Conservation (phyloP, 2,329 filamentous ascomycete species). For the Pseudogymnoascus sp. region DNA sequence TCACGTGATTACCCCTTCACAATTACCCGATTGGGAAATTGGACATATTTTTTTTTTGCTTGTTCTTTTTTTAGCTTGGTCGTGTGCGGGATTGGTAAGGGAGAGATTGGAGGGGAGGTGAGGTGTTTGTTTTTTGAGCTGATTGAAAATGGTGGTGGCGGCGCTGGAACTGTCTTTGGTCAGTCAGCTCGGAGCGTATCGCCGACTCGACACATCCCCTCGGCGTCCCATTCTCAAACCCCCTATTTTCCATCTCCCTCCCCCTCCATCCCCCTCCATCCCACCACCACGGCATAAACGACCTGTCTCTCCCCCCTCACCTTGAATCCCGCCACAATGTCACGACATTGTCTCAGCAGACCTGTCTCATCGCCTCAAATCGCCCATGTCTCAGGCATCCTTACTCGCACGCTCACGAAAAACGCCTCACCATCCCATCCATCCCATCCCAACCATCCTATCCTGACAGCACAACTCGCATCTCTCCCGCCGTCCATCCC, state of each 20-base stretch:
- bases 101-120: not conserved
- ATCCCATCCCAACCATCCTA: no score
- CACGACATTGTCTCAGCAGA: no score
- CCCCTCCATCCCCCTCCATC: not conserved
- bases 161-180: not conserved
- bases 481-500: no score
- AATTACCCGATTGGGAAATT: not conserved
- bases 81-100: not conserved
- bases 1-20: not conserved
- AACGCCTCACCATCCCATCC: no score
- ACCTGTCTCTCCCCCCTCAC: not conserved
- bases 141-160: not conserved
- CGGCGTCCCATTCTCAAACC: not conserved
- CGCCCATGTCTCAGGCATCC: no score
- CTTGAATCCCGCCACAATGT: not conserved
- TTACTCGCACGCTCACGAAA: no score
- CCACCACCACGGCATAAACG: not conserved
- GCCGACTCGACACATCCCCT: not conserved
- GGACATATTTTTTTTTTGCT: not conserved
- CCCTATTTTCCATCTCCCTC: not conserved
- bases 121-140: not conserved
- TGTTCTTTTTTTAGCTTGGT: not conserved
- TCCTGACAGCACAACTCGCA: no score
- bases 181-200: not conserved
- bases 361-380: no score